These are phyloP conservation scores for Sistotremastrum suecicum DNA, from an alignment of 768 basidiomycete genomes.

Conservation along the genomic window DNA sequence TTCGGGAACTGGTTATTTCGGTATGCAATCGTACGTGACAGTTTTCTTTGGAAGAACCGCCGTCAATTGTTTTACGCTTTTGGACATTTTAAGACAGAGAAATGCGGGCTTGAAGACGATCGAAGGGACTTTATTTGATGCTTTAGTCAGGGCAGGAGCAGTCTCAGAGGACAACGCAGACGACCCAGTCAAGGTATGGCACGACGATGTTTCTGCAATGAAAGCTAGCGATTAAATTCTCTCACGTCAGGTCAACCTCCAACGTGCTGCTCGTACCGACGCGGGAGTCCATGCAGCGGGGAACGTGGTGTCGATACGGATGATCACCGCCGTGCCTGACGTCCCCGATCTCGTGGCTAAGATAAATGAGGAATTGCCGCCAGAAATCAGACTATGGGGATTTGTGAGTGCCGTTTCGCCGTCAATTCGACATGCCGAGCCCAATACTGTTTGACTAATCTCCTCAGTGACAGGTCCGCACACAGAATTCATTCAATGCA, in stretches of 20 bases:
- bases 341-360: constrained; percentile 53
- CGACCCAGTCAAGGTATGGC: constrained; percentile 67
- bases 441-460: too few species aligned
- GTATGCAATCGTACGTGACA: constrained; percentile 85
- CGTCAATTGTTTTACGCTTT: neutral
- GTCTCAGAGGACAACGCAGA: constrained; percentile 92
- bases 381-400: constrained; percentile 87
- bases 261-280: constrained; percentile 88
- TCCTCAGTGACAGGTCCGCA: constrained; percentile 32
- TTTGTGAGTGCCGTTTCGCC: constrained; percentile 35
- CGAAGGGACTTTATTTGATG: constrained; percentile 80
- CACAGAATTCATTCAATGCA: constrained; percentile 74
- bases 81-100: constrained; percentile 20
- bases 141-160: constrained; percentile 78
- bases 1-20: constrained; percentile 82
- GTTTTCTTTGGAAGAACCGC: neutral
- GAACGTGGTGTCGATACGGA: constrained; percentile 83
- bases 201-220: neutral
- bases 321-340: constrained; percentile 67
- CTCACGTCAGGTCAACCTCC: constrained; percentile 54
- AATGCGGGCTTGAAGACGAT: constrained; percentile 71
- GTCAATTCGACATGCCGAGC: neutral
- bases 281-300: constrained; percentile 96
- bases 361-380: constrained; percentile 81
- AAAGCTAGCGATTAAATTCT: neutral